Evolutionary conservation across 2,329 filamentous ascomycete genomes (phyloP).

Genomic region (Neocucurbitaria cava): DNA sequence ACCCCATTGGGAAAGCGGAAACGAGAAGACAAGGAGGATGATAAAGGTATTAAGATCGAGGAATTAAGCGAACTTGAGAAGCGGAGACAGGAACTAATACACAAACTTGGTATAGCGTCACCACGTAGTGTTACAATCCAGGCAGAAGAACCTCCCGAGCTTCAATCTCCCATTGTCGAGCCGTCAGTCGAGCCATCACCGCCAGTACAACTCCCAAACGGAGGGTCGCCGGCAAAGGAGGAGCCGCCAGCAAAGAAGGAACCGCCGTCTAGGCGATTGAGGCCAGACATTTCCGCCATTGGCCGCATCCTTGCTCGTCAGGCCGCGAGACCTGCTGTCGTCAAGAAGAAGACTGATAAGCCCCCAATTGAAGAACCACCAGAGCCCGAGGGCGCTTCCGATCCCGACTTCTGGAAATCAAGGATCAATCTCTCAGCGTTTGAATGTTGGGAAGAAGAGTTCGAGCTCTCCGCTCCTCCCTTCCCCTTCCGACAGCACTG

Average conservation of each 20-base stretch:
- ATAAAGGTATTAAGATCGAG: conserved; percentile 1
- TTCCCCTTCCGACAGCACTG: conserved; percentile 91
- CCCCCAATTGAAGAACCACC: conserved; percentile 21
- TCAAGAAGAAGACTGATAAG: conserved; percentile 29
- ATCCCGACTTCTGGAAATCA: conserved; percentile 72
- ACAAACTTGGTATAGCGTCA: conserved; percentile 13
- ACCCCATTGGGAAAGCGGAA: conserved; percentile 30
- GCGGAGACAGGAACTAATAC: conserved; percentile 33
- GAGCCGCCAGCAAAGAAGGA: conserved; percentile 8
- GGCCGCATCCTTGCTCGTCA: conserved; percentile 41
- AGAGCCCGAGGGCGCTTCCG: conserved; percentile 45
- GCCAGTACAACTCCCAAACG: neutral
- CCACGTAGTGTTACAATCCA: conserved; percentile 2
- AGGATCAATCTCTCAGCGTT: conserved; percentile 79
- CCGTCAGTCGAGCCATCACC: neutral
- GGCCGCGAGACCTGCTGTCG: conserved; percentile 22
- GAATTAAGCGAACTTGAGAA: conserved; percentile 26
- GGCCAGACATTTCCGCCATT: conserved; percentile 35
- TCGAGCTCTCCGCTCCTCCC: conserved; percentile 74
- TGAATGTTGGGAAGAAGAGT: conserved; percentile 73
- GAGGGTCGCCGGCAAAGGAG: no score
- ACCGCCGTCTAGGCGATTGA: conserved; percentile 29
- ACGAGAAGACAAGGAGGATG: conserved; percentile 30
- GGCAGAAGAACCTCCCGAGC: conserved; percentile 3
- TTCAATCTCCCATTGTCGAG: neutral